phyloP scores from a whole-genome alignment of 2,329 filamentous ascomycete genomes.

The Chrysoporthe puriensis region DNA sequence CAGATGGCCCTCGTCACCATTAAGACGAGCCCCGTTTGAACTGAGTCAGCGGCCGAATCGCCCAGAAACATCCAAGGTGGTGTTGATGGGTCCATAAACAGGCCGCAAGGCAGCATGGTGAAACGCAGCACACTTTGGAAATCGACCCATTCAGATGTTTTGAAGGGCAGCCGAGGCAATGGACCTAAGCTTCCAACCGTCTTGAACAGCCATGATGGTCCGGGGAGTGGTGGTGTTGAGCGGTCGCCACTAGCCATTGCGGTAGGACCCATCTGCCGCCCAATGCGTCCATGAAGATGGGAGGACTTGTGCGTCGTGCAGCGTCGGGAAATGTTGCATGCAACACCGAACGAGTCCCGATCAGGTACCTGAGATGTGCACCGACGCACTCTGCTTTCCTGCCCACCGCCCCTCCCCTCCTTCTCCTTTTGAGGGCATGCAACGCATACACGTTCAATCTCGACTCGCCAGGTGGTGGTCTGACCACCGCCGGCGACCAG shows the following conservation, averaged over 20 bases:
- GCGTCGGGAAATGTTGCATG: constrained; percentile 10
- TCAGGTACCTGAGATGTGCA: neutral
- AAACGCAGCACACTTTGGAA: neutral
- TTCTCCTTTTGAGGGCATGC: constrained; percentile 5
- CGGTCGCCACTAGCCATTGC: neutral
- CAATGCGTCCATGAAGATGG: neutral
- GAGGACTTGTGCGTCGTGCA: neutral
- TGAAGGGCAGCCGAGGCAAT: neutral
- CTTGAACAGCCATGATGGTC: neutral
- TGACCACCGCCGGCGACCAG: neutral
- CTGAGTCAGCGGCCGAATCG: neutral
- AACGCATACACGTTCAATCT: constrained; percentile 3
- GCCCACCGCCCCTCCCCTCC: neutral
- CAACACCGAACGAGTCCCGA: constrained; percentile 4
- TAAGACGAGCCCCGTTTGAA: neutral
- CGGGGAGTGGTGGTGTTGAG: neutral
- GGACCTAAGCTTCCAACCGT: neutral
- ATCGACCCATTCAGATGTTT: neutral
- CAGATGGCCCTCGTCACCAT: neutral
- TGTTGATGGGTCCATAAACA: neutral
- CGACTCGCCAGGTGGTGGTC: neutral
- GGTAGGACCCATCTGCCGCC: neutral
- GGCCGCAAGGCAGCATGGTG: constrained; percentile 2
- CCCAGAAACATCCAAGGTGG: neutral
- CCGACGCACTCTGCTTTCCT: neutral